phyloP scores from a whole-genome alignment of 495 filamentous ascomycete species.

The Annulohypoxylon nitens region DNA sequence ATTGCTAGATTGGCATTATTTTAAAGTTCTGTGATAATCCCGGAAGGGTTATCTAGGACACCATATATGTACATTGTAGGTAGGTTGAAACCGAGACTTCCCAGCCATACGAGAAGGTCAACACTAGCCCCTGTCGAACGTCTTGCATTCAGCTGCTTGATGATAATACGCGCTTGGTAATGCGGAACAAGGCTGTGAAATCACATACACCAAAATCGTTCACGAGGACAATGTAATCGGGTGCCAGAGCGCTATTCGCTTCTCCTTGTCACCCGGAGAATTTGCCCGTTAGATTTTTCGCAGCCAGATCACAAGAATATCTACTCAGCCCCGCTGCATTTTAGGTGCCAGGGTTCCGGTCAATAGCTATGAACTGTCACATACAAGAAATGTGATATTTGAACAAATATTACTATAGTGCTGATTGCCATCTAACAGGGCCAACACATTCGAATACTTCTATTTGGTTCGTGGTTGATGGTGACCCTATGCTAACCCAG shows the following conservation, averaged over 20 bases:
- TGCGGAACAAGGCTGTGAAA: neutral
- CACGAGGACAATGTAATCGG: neutral
- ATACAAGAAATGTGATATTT: neutral
- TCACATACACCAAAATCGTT: neutral
- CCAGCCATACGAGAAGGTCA: neutral
- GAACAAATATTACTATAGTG: neutral
- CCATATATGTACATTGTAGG: neutral
- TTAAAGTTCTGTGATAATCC: no score
- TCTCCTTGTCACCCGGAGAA: neutral
- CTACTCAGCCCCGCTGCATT: neutral
- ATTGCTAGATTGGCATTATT: neutral
- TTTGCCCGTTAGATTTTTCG: neutral
- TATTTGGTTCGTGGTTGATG: neutral
- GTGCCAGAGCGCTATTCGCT: neutral
- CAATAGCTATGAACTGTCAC: neutral
- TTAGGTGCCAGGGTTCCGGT: neutral
- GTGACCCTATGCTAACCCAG: neutral
- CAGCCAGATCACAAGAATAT: neutral
- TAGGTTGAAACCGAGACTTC: neutral
- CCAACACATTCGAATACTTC: neutral
- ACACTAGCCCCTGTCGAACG: neutral
- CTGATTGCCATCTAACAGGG: neutral
- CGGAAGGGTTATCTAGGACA: neutral
- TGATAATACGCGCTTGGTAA: neutral
- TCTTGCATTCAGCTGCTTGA: neutral